These are phyloP conservation scores for Fusarium bulbicola DNA, from an alignment of 2,329 filamentous ascomycete species.

Conservation along the genomic window DNA sequence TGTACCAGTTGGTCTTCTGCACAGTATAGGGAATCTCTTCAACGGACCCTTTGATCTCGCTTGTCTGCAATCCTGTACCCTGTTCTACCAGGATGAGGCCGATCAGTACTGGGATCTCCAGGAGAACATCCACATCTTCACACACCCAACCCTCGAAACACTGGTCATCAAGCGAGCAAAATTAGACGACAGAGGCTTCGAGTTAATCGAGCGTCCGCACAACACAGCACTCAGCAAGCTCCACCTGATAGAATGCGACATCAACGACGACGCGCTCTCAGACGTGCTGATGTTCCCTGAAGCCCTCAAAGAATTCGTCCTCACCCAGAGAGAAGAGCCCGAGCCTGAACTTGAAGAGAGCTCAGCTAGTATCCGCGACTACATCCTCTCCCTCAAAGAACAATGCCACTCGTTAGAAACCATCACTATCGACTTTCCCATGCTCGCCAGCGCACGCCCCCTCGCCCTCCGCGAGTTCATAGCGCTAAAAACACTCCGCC, in stretches of 20 bases:
- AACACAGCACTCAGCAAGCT: conserved; percentile 55
- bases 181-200: conserved; percentile 58
- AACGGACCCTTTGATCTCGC: conserved; percentile 61
- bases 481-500: conserved; percentile 50
- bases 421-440: conserved; percentile 56
- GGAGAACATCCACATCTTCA: conserved; percentile 62
- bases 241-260: conserved; percentile 60
- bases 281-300: conserved; percentile 55
- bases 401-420: conserved; percentile 54
- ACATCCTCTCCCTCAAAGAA: conserved; percentile 55
- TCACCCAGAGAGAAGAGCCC: conserved; percentile 54
- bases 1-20: conserved; percentile 54
- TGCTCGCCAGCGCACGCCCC: conserved; percentile 51
- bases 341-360: conserved; percentile 56
- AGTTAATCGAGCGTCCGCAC: conserved; percentile 58
- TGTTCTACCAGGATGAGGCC: conserved; percentile 57
- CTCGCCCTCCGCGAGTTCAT: conserved; percentile 56
- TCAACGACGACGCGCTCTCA: conserved; percentile 54
- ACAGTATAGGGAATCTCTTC: conserved; percentile 59
- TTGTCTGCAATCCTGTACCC: conserved; percentile 56
- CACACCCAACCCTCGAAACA: conserved; percentile 58
- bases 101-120: conserved; percentile 60
- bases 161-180: conserved; percentile 56
- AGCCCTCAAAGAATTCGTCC: conserved; percentile 56
- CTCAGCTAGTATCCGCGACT: conserved; percentile 57